Evolutionary conservation across 257 asterid species (phyloP).

Genomic region (Fraxinus excelsior): DNA sequence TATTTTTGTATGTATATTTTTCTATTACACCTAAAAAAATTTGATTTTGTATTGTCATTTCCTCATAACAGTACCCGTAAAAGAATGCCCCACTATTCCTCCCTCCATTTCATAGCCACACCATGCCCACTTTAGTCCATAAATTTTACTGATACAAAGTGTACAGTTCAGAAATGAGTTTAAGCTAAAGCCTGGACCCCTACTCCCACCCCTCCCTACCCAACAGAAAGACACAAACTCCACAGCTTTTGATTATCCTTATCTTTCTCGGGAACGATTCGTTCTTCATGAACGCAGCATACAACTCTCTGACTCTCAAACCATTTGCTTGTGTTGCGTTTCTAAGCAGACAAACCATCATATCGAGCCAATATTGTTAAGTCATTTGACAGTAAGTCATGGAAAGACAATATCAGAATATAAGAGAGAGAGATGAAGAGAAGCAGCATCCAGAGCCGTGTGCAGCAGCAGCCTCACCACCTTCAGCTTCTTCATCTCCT

Average conservation of each 20-base stretch:
- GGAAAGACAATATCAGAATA: conserved; percentile 40
- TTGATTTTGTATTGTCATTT: neutral
- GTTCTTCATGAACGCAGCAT: neutral
- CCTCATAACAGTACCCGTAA: neutral
- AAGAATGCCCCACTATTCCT: conserved; percentile 31
- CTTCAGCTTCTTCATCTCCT: conserved; percentile 79
- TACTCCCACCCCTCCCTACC: neutral
- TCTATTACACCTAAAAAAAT: neutral
- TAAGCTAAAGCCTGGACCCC: conserved; percentile 1
- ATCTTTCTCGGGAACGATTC: conserved; percentile 28
- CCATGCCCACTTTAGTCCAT: conserved; percentile 26
- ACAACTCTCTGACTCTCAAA: conserved; percentile 4
- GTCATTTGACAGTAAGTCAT: conserved; percentile 17
- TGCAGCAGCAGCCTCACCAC: conserved; percentile 24
- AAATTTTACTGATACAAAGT: conserved; percentile 26
- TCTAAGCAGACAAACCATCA: conserved; percentile 17
- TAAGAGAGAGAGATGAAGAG: conserved; percentile 32
- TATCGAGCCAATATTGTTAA: neutral
- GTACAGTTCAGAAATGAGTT: conserved; percentile 23
- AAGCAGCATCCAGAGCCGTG: conserved; percentile 10
- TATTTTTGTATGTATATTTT: too few relatives aligned
- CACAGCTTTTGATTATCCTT: conserved; percentile 50
- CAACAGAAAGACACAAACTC: conserved; percentile 15
- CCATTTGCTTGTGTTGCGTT: neutral
- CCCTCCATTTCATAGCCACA: conserved; percentile 30